phyloP scores from a whole-genome alignment of 2,329 filamentous ascomycete genomes.

The Stagonosporopsis chrysanthemi region DNA sequence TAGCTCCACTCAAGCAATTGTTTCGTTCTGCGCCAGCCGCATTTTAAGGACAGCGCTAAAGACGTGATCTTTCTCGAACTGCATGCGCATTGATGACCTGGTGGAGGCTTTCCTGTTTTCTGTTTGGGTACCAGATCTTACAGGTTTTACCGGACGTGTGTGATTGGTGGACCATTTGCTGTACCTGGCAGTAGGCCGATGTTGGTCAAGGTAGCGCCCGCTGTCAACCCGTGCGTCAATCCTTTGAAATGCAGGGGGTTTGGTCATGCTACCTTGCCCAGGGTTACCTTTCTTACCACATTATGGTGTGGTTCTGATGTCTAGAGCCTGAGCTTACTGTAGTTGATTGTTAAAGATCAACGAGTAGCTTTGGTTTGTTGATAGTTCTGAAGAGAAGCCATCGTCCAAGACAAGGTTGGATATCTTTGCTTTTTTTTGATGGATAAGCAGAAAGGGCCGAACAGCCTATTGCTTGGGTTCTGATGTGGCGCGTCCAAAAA shows the following conservation, averaged over 20 bases:
- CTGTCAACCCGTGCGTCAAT: conserved; percentile 25
- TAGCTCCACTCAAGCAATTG: conserved; percentile 30
- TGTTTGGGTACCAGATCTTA: conserved; percentile 24
- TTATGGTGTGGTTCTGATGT: background rate
- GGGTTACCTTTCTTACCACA: background rate
- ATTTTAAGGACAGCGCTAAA: conserved; percentile 28
- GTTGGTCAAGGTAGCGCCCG: conserved; percentile 20
- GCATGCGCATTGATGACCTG: conserved; percentile 29
- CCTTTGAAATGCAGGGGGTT: conserved; percentile 32
- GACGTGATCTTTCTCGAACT: conserved; percentile 30
- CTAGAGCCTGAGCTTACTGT: background rate
- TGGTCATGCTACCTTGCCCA: conserved; percentile 5
- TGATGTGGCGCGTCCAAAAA: conserved; percentile 17
- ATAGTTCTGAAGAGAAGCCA: background rate
- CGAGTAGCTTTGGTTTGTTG: background rate
- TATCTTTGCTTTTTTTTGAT: background rate
- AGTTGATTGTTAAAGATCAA: background rate
- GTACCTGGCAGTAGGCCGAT: conserved; percentile 23
- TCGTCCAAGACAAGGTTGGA: background rate
- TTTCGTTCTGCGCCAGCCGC: conserved; percentile 38
- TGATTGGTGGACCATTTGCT: conserved; percentile 30
- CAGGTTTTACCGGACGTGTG: conserved; percentile 11
- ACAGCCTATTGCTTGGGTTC: background rate
- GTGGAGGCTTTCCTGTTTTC: conserved; percentile 25
- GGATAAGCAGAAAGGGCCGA: background rate